Percentiles rank a stretch among this genome's conserved stretches.
Evolutionary conservation across 768 basidiomycete species (phyloP).

Genomic region (Boletus patriciae): DNA sequence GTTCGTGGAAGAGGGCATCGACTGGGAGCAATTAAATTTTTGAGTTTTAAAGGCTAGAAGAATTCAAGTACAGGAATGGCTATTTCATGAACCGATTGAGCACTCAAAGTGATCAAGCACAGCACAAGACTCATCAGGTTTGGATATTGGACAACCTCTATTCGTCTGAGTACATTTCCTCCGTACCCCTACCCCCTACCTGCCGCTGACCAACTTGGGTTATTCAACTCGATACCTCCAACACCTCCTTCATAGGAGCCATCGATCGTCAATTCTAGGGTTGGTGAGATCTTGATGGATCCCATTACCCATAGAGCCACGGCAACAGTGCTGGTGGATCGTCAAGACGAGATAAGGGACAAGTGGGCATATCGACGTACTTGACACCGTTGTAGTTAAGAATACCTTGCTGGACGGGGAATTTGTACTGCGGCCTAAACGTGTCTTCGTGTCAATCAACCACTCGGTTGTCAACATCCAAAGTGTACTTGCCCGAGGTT

Average conservation of each 20-base stretch:
- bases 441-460: slow-evolving; percentile 3
- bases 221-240: slow-evolving; percentile 53
- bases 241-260: slow-evolving; percentile 65
- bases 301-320: slow-evolving; percentile 73
- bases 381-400: slow-evolving; percentile 70
- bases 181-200: slow-evolving; percentile 17
- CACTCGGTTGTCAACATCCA: neutral
- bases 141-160: neutral
- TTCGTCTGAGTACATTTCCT: neutral
- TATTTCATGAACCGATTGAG: neutral
- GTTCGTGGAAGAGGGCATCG: neutral
- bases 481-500: slow-evolving; percentile 57
- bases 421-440: slow-evolving; percentile 69
- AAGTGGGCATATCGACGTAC: slow-evolving; percentile 35
- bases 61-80: neutral
- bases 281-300: slow-evolving; percentile 46
- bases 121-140: neutral
- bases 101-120: neutral
- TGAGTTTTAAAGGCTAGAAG: neutral
- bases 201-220: slow-evolving; percentile 53
- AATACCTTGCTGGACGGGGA: slow-evolving; percentile 84
- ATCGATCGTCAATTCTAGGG: slow-evolving; percentile 55
- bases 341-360: slow-evolving; percentile 1
- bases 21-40: neutral
- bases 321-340: slow-evolving; percentile 47